These are phyloP conservation scores for Apophysomyces elegans DNA, from an alignment of 371 early-diverging fungal genomes.

Conservation along the genomic window DNA sequence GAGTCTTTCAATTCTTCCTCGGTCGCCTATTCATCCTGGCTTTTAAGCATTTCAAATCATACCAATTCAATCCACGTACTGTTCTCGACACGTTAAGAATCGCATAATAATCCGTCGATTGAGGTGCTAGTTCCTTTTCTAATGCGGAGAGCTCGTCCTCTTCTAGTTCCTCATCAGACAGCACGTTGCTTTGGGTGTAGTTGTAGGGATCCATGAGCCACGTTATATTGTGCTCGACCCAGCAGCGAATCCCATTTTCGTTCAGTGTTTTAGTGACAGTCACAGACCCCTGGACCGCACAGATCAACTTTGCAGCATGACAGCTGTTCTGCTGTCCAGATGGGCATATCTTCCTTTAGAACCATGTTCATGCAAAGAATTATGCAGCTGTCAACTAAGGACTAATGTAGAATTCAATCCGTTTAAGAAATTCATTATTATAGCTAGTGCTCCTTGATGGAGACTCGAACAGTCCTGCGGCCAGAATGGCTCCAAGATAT, in stretches of 20 bases:
- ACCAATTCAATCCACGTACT: constrained; percentile 44
- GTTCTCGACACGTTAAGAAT: constrained; percentile 80
- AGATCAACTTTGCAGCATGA: too few species aligned
- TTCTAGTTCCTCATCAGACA: constrained; percentile 44
- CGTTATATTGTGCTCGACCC: neutral
- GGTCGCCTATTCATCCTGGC: constrained; percentile 59
- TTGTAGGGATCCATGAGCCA: constrained; percentile 62
- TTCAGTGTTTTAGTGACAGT: neutral
- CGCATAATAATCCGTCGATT: constrained; percentile 77
- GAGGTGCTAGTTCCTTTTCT: constrained; percentile 51
- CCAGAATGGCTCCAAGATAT: too few species aligned
- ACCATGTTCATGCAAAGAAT: too few species aligned
- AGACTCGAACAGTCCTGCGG: too few species aligned
- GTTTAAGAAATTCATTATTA: too few species aligned
- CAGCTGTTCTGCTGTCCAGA: too few species aligned
- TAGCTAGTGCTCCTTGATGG: too few species aligned
- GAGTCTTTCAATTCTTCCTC: constrained; percentile 87
- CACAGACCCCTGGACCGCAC: neutral
- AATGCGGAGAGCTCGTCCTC: constrained; percentile 53
- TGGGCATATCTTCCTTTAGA: too few species aligned
- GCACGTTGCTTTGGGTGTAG: constrained; percentile 32
- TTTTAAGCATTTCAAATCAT: neutral
- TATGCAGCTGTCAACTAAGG: too few species aligned
- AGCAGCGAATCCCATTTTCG: neutral
- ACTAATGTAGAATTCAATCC: too few species aligned